Evolutionary conservation across 2,329 filamentous ascomycete genomes (phyloP).

Genomic region (Aspergillus neotritici): DNA sequence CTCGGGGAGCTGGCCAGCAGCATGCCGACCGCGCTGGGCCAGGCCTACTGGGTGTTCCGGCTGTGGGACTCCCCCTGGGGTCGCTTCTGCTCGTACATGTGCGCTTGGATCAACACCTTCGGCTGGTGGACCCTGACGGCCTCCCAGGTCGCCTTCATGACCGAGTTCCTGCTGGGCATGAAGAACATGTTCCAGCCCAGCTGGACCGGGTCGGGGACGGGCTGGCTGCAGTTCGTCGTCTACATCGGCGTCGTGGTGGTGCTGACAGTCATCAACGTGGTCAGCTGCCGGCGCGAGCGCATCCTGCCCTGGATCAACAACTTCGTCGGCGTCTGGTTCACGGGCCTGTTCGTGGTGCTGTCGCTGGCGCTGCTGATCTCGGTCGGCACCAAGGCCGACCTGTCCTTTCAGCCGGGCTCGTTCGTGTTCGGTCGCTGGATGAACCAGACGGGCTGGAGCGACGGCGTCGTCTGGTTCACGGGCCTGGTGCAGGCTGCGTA

Average conservation of each 20-base stretch:
- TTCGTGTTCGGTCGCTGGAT: conserved; percentile 53
- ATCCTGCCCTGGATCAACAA: conserved; percentile 52
- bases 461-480: conserved; percentile 54
- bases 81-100: conserved; percentile 51
- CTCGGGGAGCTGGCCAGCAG: conserved; percentile 53
- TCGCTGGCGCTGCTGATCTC: conserved; percentile 49
- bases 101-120: conserved; percentile 57
- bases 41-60: conserved; percentile 53
- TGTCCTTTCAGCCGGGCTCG: conserved; percentile 45
- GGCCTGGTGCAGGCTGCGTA: conserved; percentile 55
- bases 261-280: conserved; percentile 48
- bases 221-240: conserved; percentile 53
- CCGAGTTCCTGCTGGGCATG: conserved; percentile 53
- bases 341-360: conserved; percentile 49
- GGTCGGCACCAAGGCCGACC: conserved; percentile 43
- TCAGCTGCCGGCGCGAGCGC: conserved; percentile 47
- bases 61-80: conserved; percentile 39
- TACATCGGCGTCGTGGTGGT: conserved; percentile 48
- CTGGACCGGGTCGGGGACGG: conserved; percentile 42
- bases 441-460: conserved; percentile 49
- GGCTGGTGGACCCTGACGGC: conserved; percentile 56
- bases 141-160: conserved; percentile 55
- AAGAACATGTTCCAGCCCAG: conserved; percentile 49
- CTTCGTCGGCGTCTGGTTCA: conserved; percentile 51
- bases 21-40: conserved; percentile 57